phyloP scores from a whole-genome alignment of 2,329 filamentous ascomycete species.

The Trichoderma hamatum region DNA sequence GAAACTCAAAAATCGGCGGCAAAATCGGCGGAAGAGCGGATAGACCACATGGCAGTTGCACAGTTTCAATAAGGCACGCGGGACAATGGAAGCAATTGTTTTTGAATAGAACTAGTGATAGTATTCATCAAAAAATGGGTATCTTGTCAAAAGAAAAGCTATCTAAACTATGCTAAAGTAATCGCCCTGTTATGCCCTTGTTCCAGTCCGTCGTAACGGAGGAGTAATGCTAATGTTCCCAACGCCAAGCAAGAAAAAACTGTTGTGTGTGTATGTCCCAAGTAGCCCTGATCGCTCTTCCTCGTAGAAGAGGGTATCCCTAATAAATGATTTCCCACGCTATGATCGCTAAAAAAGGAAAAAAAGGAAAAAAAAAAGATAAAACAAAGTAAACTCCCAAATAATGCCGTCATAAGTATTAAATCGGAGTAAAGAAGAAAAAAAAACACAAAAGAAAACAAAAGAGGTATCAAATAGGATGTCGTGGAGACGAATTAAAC shows the following conservation, averaged over 20 bases:
- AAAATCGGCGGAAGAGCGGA: background rate
- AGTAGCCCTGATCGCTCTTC: slow-evolving; percentile 14
- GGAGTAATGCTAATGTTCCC: slow-evolving; percentile 3
- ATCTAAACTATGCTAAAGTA: slow-evolving; percentile 21
- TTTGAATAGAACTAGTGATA: background rate
- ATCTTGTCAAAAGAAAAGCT: slow-evolving; percentile 22
- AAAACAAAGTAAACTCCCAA: slow-evolving; percentile 2
- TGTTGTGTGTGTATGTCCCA: background rate
- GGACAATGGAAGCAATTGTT: background rate
- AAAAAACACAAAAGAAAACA: background rate
- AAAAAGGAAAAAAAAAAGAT: slow-evolving; percentile 2
- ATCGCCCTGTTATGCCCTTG: slow-evolving; percentile 1
- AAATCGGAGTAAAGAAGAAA: slow-evolving; percentile 1
- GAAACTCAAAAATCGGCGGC: background rate
- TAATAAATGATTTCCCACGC: slow-evolving; percentile 2
- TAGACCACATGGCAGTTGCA: slow-evolving; percentile 15
- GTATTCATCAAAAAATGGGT: slow-evolving; percentile 16
- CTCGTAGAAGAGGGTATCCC: slow-evolving; percentile 14
- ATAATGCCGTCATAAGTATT: slow-evolving; percentile 24
- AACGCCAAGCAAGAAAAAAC: slow-evolving; percentile 13
- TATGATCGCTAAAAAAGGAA: slow-evolving; percentile 16
- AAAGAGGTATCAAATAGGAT: slow-evolving; percentile 1
- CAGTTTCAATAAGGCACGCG: background rate
- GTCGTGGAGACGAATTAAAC: slow-evolving; percentile 8
- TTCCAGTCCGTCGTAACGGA: slow-evolving; percentile 20